Base-by-base conservation (phyloP, 2,329 filamentous ascomycete genomes). In the Hymenoscyphus occultus region DNA sequence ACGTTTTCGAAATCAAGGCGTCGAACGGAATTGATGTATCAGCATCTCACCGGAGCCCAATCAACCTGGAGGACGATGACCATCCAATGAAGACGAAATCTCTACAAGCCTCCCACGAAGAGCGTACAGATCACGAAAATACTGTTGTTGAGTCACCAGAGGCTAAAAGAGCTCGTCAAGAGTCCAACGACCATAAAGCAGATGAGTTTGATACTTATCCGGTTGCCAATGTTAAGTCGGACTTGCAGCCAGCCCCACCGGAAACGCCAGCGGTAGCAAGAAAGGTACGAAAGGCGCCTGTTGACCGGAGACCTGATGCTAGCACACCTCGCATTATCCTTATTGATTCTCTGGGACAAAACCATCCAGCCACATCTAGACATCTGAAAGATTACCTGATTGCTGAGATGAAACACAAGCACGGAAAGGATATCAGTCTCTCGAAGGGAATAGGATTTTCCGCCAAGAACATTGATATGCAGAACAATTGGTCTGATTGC, bases 401-500 rank as follows among this genome's bases (percentile, higher is more conserved):
- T 6, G 84, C 85, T 59, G 95, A 98, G 78, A 89, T 90, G 3
- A 81, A 82, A 69, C 82, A 84, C 78, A 80, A 95, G 73, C 84
- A 81, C 65, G 48, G 60, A 14, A 68, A 70, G 6, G 74, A 75
- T 3, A 74, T 79, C 35, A 67, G 71, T 19, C 72, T 75, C 39
- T 65, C 71, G 1, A 61, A 65, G 19, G 62, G 69, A 19, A 63
- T 79, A 39, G 86, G 85, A 3, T 87, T 91, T 80, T 92, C 87
- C 48, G 91, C 91, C 4, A 90, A 85, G 66, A 82, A 84, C 7
- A 89, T 97, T 14, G 94, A 95, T 0, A 79, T 84, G 67, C 95
- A 99, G 76, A 79, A 86, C 59, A 98, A 99, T 74, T 90, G 84
- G 71, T 93, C 86, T 67, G 95, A 99, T 75, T 99, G 95, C 73